These are phyloP conservation scores for Asterochloris sp. DNA, from an alignment of 139 green algal species.

Conservation along the genomic window DNA sequence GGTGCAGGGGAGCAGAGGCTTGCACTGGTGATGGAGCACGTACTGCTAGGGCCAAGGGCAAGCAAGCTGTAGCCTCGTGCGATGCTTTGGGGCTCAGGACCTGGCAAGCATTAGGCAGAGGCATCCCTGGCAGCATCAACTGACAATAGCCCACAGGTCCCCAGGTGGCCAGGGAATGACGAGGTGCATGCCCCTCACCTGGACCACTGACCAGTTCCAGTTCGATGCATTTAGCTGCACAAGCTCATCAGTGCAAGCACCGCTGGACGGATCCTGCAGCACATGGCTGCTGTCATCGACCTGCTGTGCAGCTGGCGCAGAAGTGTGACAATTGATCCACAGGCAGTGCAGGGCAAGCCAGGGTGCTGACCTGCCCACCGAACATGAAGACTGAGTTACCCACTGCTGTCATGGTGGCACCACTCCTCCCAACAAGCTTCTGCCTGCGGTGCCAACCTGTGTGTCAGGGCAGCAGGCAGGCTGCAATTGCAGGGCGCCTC, in stretches of 20 bases:
- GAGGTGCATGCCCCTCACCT: constrained; percentile 24
- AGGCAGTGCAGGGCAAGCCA: too few species aligned
- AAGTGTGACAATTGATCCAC: too few species aligned
- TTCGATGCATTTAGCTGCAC: constrained; percentile 41
- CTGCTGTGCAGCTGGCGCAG: too few species aligned
- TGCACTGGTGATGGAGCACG: background rate
- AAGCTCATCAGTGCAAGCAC: constrained; percentile 46
- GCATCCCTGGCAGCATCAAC: too few species aligned
- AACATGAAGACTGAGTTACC: constrained; percentile 49
- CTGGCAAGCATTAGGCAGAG: too few species aligned
- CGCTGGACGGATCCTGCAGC: constrained; percentile 42
- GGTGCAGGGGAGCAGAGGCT: background rate
- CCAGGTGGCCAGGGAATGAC: background rate
- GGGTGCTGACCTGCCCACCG: constrained; percentile 50
- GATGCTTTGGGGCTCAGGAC: too few species aligned
- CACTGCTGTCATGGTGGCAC: constrained; percentile 44
- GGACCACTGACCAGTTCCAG: constrained; percentile 40
- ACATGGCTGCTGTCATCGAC: too few species aligned
- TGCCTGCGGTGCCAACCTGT: constrained; percentile 28
- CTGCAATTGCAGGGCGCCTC: too few species aligned
- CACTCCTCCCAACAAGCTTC: constrained; percentile 42
- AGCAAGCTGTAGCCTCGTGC: too few species aligned
- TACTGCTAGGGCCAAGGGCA: background rate
- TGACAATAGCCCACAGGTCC: background rate
- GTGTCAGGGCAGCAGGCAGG: background rate